Percentiles rank a stretch among this genome's conserved stretches.
These are phyloP conservation scores for Hammondia hammondi DNA, from an alignment of 169 alveolate species.

Conservation along the genomic window DNA sequence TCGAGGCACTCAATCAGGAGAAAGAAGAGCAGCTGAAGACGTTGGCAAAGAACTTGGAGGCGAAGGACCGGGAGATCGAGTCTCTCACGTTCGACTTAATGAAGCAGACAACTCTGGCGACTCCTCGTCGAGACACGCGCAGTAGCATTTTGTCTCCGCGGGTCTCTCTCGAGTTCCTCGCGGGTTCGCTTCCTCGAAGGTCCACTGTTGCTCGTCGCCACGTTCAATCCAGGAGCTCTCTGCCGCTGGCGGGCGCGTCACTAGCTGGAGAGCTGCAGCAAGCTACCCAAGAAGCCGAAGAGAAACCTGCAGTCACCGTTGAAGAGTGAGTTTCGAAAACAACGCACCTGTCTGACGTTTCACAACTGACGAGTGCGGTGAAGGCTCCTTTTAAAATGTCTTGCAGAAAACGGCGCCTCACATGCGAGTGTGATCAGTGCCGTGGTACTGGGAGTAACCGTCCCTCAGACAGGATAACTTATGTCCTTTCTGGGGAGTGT, in stretches of 20 bases:
- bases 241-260: neutral
- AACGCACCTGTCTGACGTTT: neutral
- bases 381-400: no score
- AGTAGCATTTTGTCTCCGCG: neutral
- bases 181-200: neutral
- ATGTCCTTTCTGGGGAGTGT: no score
- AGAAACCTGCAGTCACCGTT: neutral
- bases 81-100: neutral
- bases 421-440: no score
- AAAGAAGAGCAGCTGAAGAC: neutral
- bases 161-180: neutral
- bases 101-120: neutral
- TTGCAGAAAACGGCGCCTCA: no score
- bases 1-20: neutral
- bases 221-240: neutral
- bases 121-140: neutral
- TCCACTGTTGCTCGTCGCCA: neutral
- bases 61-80: slow-evolving; percentile 24
- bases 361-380: no score
- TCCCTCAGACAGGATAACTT: no score
- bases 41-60: slow-evolving; percentile 3
- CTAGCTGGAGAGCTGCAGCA: neutral
- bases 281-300: neutral
- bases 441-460: no score
- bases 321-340: neutral